A percentile compares a stretch with the other conserved stretches of the same genome.
These are phyloP conservation scores for Kodamaea kaohsiungensis DNA, from an alignment of 805 yeast genomes.

Conservation along the genomic window DNA sequence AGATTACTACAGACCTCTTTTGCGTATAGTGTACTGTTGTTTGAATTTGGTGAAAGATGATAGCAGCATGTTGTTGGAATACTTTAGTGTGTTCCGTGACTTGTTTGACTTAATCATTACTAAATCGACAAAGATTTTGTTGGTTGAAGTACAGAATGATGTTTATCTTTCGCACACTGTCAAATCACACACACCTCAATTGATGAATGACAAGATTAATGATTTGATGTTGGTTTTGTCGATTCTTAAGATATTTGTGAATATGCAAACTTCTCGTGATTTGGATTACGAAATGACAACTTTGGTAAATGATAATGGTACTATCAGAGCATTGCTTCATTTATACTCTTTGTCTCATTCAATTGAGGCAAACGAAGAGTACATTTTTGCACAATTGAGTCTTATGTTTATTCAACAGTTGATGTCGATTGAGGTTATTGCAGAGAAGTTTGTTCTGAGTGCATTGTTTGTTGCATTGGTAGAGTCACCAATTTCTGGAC, in stretches of 20 bases:
- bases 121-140: conserved; percentile 60
- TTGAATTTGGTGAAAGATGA: conserved; percentile 46
- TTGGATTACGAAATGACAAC: conserved; percentile 53
- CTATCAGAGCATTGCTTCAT: conserved; percentile 61
- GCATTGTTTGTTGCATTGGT: conserved; percentile 68
- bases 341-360: conserved; percentile 69
- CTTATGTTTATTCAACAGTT: conserved; percentile 70
- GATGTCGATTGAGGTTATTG: conserved; percentile 59
- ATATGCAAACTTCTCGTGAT: conserved; percentile 47
- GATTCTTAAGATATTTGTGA: conserved; percentile 58
- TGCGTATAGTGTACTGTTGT: conserved; percentile 55
- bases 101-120: conserved; percentile 66
- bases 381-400: conserved; percentile 70
- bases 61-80: conserved; percentile 40
- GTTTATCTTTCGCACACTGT: conserved; percentile 43
- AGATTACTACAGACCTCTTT: conserved; percentile 53
- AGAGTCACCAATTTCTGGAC: conserved; percentile 71
- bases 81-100: conserved; percentile 53
- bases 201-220: conserved; percentile 54
- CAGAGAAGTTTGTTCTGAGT: conserved; percentile 60
- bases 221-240: conserved; percentile 66
- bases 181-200: conserved; percentile 31
- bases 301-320: conserved; percentile 55
- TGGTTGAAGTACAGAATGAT: conserved; percentile 59
- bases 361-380: conserved; percentile 60